Percentiles rank a stretch among this genome's conserved stretches.
Conservation (phyloP, 108 stramenopile species). For the Fistulifera solaris region DNA sequence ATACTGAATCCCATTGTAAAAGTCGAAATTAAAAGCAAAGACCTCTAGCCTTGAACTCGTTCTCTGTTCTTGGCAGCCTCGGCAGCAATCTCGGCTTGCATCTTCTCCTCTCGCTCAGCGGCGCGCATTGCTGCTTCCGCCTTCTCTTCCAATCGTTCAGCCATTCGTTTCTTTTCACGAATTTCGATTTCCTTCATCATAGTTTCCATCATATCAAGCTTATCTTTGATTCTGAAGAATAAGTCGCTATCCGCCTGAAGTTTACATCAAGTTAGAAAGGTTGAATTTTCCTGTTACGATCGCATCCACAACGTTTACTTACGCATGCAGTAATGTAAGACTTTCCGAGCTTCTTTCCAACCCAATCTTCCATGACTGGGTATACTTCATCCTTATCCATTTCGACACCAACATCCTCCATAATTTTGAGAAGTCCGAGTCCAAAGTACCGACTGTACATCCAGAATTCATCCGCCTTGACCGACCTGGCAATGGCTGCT, state of each 20-base stretch:
- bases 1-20: too few species aligned
- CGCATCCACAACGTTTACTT: slow-evolving; percentile 36
- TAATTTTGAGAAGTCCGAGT: slow-evolving; percentile 70
- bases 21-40: too few species aligned
- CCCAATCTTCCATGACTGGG: slow-evolving; percentile 84
- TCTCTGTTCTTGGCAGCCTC: slow-evolving; percentile 23
- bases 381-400: slow-evolving; percentile 86
- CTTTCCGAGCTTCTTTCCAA: slow-evolving; percentile 63
- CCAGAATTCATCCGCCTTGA: slow-evolving; percentile 83
- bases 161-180: slow-evolving; percentile 95
- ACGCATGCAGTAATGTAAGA: slow-evolving; percentile 80
- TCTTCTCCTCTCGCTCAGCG: slow-evolving; percentile 68
- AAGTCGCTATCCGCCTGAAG: slow-evolving; percentile 75
- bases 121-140: slow-evolving; percentile 72
- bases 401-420: slow-evolving; percentile 75
- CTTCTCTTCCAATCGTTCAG: slow-evolving; percentile 90
- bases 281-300: too few species aligned
- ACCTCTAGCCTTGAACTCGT: background rate
- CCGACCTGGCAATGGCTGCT: slow-evolving; percentile 44
- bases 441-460: slow-evolving; percentile 89
- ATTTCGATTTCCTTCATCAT: slow-evolving; percentile 99
- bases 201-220: slow-evolving; percentile 92
- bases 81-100: slow-evolving; percentile 48
- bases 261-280: too few species aligned
- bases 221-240: slow-evolving; percentile 76